These are phyloP conservation scores for Neohortaea acidophila DNA, from an alignment of 495 filamentous ascomycete species.

Conservation along the genomic window DNA sequence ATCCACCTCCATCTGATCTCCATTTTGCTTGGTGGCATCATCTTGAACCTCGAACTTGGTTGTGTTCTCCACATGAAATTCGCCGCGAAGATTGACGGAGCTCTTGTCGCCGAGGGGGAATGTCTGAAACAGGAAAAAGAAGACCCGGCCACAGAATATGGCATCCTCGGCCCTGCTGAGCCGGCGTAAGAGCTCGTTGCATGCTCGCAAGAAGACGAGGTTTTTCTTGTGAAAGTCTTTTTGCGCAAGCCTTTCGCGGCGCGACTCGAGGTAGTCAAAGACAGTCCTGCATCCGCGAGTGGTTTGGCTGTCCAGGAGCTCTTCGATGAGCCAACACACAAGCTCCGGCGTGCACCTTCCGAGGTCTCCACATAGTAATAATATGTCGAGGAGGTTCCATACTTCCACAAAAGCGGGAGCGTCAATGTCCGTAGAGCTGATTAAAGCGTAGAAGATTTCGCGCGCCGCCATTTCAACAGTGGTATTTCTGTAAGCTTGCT, in stretches of 20 bases:
- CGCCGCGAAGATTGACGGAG: conserved; percentile 88
- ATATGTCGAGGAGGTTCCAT: conserved; percentile 86
- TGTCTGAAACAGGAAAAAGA: conserved; percentile 95
- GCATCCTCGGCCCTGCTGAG: conserved; percentile 90
- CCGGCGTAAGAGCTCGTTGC: conserved; percentile 85
- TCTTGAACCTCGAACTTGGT: conserved; percentile 56
- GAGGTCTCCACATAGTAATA: conserved; percentile 73
- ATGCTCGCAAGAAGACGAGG: conserved; percentile 72
- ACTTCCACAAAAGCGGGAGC: conserved; percentile 61
- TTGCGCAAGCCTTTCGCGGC: conserved; percentile 69
- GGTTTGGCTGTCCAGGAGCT: conserved; percentile 88
- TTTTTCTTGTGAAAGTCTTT: conserved; percentile 77
- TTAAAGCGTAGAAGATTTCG: conserved; percentile 50
- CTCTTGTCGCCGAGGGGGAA: conserved; percentile 92
- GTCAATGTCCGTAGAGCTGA: conserved; percentile 37
- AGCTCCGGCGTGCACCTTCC: conserved; percentile 75
- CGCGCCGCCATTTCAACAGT: conserved; percentile 65
- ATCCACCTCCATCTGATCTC: conserved; percentile 40
- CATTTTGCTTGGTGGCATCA: conserved; percentile 33
- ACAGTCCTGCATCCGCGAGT: conserved; percentile 77
- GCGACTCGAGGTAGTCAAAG: conserved; percentile 87
- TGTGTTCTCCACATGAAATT: conserved; percentile 91
- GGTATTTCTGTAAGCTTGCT: conserved; percentile 24
- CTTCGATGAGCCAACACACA: conserved; percentile 80
- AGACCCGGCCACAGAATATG: conserved; percentile 90